A percentile compares a stretch with the other conserved stretches of the same genome.
Evolutionary conservation across 257 asterid species (phyloP).

Genomic region (Solanum sitiens): DNA sequence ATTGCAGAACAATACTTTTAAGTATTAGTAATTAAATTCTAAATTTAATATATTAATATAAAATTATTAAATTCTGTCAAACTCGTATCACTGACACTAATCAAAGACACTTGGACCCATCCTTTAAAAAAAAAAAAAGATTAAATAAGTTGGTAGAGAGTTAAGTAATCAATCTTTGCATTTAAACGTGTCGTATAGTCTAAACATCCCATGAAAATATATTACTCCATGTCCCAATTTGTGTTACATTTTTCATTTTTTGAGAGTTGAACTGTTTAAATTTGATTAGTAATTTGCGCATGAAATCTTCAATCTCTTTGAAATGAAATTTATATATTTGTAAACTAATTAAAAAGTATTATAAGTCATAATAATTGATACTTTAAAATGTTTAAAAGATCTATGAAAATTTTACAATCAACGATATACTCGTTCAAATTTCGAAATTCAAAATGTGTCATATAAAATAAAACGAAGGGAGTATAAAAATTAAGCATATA

Average conservation of each 20-base stretch:
- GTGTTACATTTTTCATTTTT: fast-evolving
- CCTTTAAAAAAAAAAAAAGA: too few relatives aligned
- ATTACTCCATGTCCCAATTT: not conserved
- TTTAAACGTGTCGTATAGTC: not conserved
- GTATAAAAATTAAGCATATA: not conserved
- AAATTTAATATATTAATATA: too few relatives aligned
- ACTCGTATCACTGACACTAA: too few relatives aligned
- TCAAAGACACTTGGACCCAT: not conserved
- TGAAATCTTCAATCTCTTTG: fast-evolving
- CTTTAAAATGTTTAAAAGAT: too few relatives aligned
- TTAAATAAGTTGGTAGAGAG: slow-evolving; percentile 30
- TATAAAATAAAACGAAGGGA: not conserved
- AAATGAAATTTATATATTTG: too few relatives aligned
- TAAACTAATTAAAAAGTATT: too few relatives aligned
- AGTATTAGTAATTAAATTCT: too few relatives aligned
- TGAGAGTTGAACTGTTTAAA: fast-evolving
- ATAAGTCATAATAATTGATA: too few relatives aligned
- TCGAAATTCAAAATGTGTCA: fast-evolving
- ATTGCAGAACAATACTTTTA: too few relatives aligned
- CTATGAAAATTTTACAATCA: fast-evolving
- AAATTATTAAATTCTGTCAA: not conserved
- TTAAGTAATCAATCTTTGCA: not conserved
- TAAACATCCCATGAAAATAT: not conserved
- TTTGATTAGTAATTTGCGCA: fast-evolving
- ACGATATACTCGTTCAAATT: too few relatives aligned